Evolutionary conservation across 2,329 filamentous ascomycete genomes (phyloP), one percentile per base, ranked within the genome.

Genomic region (Metarhizium guizhouense): DNA sequence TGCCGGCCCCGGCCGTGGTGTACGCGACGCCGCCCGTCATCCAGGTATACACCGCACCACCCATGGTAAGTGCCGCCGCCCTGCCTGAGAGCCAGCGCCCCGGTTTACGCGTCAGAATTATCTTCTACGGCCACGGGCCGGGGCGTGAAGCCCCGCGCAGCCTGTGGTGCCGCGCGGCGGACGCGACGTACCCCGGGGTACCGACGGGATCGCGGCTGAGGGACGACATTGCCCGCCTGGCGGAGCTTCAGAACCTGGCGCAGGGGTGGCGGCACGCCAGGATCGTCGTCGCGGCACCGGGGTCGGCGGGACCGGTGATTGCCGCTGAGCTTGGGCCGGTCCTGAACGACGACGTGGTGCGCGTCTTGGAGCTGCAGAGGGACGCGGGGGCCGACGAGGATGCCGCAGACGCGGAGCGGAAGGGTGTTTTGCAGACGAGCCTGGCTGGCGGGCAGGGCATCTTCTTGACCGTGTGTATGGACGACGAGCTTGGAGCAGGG

Each of bases 381-480:
- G 25, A 25, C 25, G 25, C 25, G 25, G 25, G 25, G 25, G 25
- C 29, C 20, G 61, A 68, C n/a, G 55, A 60, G 47, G 63, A 61
- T 3, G 50, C 40, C 3, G 10, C 38, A 4, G 13, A 56, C 42
- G 61, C 61, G 11, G 63, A 67, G 36, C 62, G 67, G 51, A 61
- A 66, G 48, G 61, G 54, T 4, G 58, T 60, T 8, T 53, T 65
- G 54, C 57, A 61, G 36, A 56, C 59, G 25, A 58, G 59, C 32
- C 10, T 54, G 13, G 52, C 13, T 2, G 53, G 56, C 6, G 54
- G 50, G 1, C 54, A 58, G 8, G 61, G 62, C 3, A 64, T 59
- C 2, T 62, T 67, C 51, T 54, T 68, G 34, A 53, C 60, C 25
- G 64, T 68, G 16, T 59, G 66, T 52, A 56, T 63, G 29, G 59